Evolutionary conservation across 2,329 filamentous ascomycete species (phyloP).

Genomic region (Incumbomyces lentus): DNA sequence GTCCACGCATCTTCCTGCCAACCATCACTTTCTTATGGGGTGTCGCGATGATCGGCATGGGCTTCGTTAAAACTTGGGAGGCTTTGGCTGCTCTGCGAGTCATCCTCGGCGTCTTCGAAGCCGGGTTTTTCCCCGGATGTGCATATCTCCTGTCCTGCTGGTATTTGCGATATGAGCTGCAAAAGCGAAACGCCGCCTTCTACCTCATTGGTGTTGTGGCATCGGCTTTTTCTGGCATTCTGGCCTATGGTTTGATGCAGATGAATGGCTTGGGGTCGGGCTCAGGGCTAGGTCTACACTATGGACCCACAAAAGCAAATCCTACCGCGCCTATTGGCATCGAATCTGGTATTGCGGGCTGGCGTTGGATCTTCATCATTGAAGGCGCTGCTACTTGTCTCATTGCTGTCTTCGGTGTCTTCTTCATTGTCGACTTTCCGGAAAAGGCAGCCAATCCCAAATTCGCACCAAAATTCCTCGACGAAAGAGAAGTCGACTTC

Average conservation of each 20-base stretch:
- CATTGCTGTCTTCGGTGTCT: conserved; percentile 18
- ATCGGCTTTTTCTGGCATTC: conserved; percentile 39
- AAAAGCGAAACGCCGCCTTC: conserved; percentile 35
- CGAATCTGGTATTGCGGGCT: conserved; percentile 40
- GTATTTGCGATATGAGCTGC: conserved; percentile 24
- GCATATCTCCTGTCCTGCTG: conserved; percentile 44
- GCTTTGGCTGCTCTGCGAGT: conserved; percentile 16
- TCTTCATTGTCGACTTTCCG: conserved; percentile 30
- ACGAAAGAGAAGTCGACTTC: conserved; percentile 13
- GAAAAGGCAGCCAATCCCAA: conserved; percentile 16
- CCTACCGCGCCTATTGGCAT: conserved; percentile 3
- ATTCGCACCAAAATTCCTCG: conserved; percentile 21
- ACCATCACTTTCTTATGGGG: conserved; percentile 30
- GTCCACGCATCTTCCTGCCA: conserved; percentile 29
- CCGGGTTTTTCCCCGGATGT: conserved; percentile 25
- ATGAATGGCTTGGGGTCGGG: conserved; percentile 20
- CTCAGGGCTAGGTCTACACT: background rate
- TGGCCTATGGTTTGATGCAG: conserved; percentile 33
- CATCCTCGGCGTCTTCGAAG: conserved; percentile 56
- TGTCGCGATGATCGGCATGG: conserved; percentile 28
- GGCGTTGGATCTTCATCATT: conserved; percentile 52
- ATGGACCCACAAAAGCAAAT: conserved; percentile 5
- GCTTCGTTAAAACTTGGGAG: conserved; percentile 19
- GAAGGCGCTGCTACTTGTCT: conserved; percentile 27
- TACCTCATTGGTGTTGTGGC: conserved; percentile 40